Percentiles rank a stretch among this genome's conserved stretches.
phyloP scores from a whole-genome alignment of 805 yeast genomes.

The Candida peoriensis region DNA sequence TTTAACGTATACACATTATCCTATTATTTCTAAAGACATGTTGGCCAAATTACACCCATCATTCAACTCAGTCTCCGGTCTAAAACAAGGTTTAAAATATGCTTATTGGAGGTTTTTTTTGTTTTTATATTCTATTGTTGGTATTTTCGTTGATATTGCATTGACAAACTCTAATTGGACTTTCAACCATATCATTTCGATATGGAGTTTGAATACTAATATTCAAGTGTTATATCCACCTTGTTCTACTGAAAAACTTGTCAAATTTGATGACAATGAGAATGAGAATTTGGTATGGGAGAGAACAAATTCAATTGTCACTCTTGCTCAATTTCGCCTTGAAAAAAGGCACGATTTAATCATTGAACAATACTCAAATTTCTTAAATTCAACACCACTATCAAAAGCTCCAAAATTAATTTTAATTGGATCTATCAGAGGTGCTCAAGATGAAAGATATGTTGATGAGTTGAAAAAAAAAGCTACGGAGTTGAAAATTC shows the following conservation, averaged over 20 bases:
- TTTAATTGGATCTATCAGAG: slow-evolving; percentile 81
- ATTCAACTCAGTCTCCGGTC: slow-evolving; percentile 16
- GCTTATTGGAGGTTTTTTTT: slow-evolving; percentile 71
- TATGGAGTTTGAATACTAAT: slow-evolving; percentile 52
- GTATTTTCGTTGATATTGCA: slow-evolving; percentile 59
- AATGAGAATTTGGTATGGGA: slow-evolving; percentile 14
- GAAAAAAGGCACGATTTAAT: slow-evolving; percentile 85
- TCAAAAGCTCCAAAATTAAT: slow-evolving; percentile 48
- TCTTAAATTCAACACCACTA: slow-evolving; percentile 27
- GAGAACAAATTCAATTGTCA: slow-evolving; percentile 33
- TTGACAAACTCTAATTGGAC: slow-evolving; percentile 94
- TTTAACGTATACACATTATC: slow-evolving; percentile 89
- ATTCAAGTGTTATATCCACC: slow-evolving; percentile 77
- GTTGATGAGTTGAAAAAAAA: slow-evolving; percentile 44
- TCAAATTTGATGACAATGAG: slow-evolving; percentile 16
- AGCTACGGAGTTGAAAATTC: slow-evolving; percentile 40
- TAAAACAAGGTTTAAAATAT: slow-evolving; percentile 36
- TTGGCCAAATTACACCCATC: slow-evolving; percentile 46
- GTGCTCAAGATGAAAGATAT: slow-evolving; percentile 54
- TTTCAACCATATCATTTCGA: slow-evolving; percentile 55
- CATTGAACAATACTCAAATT: slow-evolving; percentile 56
- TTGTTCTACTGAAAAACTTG: slow-evolving; percentile 63
- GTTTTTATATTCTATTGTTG: slow-evolving; percentile 58
- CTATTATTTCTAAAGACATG: slow-evolving; percentile 89
- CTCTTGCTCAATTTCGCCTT: slow-evolving; percentile 88